Evolutionary conservation across 1,284 basidiomycete genomes (phyloP), one percentile per base, ranked within the genome.

Genomic region (Mycena sp.): DNA sequence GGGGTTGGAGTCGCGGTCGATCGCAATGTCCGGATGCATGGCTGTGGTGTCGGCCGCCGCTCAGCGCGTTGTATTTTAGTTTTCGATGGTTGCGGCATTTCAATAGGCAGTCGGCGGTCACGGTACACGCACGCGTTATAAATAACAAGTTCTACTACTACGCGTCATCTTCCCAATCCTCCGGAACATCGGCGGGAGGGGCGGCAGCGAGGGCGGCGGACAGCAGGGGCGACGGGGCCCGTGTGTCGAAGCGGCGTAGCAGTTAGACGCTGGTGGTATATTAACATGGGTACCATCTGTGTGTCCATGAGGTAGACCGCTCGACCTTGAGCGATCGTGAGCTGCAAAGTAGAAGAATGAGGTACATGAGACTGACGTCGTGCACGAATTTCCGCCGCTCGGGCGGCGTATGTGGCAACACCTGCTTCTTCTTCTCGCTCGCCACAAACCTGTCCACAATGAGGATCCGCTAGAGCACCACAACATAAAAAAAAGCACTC

Each of bases 321-420:
- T 7, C 32, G 14, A 35, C 32, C 32, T 35, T 35, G 32, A 35
- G 14, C n/a, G 14, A 35, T 14, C 9, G 14, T 35, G 7, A 35
- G 32, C 32, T 14, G 32, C 32, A 14, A 35, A 9, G 7, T 14
- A 9, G 32, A 35, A 54, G n/a, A 29, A 21, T 23, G 58, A 32
- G 9, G 32, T 7, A 14, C 44, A 6, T 41, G 41, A 61, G 61
- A 80, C 87, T 57, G 69, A 90, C 89, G 67, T 88, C 85, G 59
- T 87, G 85, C 16, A 94, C 92, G 72, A 95, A 94, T 67, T 90
- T 90, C 51, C 94, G 84, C 61, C 91, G 85, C 14, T 88, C 85
- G n/a, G 81, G 81, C 5, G 92, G 90, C 92, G 93, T 95, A 70
- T 91, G 88, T 0, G 94, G 92, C 29, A 96, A 76, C 1, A 95